phyloP scores from a whole-genome alignment of 805 yeast genomes.

The Huiozyma sinensis region DNA sequence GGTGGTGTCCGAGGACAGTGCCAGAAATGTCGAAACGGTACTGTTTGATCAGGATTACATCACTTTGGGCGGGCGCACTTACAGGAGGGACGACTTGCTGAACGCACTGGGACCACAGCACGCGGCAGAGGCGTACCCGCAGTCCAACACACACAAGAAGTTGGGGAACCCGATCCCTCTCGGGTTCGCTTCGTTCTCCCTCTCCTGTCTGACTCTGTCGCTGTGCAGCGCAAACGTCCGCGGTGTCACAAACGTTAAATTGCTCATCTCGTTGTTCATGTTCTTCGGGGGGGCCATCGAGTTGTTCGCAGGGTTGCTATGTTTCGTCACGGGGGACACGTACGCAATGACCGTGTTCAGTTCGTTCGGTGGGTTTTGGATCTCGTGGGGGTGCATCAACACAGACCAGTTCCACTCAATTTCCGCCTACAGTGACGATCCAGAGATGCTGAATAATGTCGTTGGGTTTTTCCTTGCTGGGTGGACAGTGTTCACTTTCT shows the following conservation, averaged over 20 bases:
- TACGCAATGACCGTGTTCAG: conserved; percentile 52
- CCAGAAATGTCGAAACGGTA: conserved; percentile 4
- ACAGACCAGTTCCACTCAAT: conserved; percentile 48
- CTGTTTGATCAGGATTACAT: conserved; percentile 29
- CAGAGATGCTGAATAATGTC: conserved; percentile 38
- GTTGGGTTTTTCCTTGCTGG: conserved; percentile 50
- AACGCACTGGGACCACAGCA: conserved; percentile 24
- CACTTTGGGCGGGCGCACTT: conserved; percentile 32
- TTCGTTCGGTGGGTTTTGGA: conserved; percentile 64
- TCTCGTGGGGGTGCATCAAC: conserved; percentile 55
- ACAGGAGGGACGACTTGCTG: conserved; percentile 45
- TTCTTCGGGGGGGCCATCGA: conserved; percentile 70
- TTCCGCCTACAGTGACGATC: conserved; percentile 37
- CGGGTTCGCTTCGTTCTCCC: conserved; percentile 61
- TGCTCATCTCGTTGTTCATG: conserved; percentile 55
- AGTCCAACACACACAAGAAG: conserved; percentile 27
- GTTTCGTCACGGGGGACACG: conserved; percentile 64
- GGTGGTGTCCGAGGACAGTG: too few species aligned
- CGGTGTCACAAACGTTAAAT: conserved; percentile 49
- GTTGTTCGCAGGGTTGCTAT: conserved; percentile 65
- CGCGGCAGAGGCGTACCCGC: background rate
- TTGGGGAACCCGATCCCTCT: conserved; percentile 70
- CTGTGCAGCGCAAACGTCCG: conserved; percentile 55
- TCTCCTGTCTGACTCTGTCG: conserved; percentile 46
- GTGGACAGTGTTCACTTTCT: conserved; percentile 54